Evolutionary conservation across 2,329 filamentous ascomycete genomes (phyloP).

Genomic region (Nannizziopsis arthrosporioides): DNA sequence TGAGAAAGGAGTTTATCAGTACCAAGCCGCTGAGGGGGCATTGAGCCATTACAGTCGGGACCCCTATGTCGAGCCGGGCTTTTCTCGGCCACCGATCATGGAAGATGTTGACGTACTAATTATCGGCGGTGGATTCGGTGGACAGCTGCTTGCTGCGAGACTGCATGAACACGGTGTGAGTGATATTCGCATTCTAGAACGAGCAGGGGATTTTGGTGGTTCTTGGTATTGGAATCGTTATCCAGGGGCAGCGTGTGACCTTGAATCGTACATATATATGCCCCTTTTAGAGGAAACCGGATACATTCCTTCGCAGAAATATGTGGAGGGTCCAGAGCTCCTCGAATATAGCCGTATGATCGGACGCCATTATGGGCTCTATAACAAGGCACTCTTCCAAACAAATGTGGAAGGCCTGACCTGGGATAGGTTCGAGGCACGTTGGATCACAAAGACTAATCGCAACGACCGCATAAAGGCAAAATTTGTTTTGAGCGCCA

Average conservation of each 20-base stretch:
- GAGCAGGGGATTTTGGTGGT: conserved; percentile 38
- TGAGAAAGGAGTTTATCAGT: conserved; percentile 11
- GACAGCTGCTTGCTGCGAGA: conserved; percentile 28
- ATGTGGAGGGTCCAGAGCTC: conserved; percentile 37
- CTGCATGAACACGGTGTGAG: conserved; percentile 28
- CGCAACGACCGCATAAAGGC: conserved; percentile 22
- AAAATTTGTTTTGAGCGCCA: conserved; percentile 32
- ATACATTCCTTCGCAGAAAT: conserved; percentile 45
- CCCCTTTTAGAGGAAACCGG: conserved; percentile 50
- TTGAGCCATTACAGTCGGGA: conserved; percentile 3
- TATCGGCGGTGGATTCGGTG: conserved; percentile 37
- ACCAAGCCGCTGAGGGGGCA: conserved; percentile 4
- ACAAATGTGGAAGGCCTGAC: conserved; percentile 32
- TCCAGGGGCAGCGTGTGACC: conserved; percentile 43
- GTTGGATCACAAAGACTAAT: conserved; percentile 24
- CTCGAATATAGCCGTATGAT: conserved; percentile 38
- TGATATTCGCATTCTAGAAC: conserved; percentile 30
- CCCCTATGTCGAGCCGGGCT: conserved; percentile 6
- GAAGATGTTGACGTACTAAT: conserved; percentile 22
- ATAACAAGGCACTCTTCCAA: conserved; percentile 37
- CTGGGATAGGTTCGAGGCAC: conserved; percentile 37
- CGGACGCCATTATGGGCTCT: conserved; percentile 35
- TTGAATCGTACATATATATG: conserved; percentile 50
- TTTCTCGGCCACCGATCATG: conserved; percentile 1
- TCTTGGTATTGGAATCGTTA: conserved; percentile 42